Evolutionary conservation across 495 filamentous ascomycete genomes (phyloP), one percentile per base, ranked within the genome.

Genomic region (Tuber brumale): DNA sequence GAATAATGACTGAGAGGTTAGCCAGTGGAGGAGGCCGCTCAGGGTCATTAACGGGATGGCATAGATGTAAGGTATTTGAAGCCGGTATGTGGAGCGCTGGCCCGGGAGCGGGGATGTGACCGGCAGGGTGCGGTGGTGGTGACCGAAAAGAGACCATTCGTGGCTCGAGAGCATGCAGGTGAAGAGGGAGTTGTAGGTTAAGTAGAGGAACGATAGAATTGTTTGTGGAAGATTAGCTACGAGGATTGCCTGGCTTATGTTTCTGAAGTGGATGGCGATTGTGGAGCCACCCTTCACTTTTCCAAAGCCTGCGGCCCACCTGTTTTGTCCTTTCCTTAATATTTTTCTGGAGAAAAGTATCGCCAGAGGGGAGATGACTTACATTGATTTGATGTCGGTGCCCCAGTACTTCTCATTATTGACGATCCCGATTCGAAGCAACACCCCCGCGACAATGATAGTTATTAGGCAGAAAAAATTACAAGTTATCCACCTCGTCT

Each of bases 181-280:
- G 43, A 44, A 44, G 12, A 86, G 70, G 43, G 81, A 72, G 79
- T 87, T 85, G 80, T 83, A 84, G 9, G 57, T 44, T 23, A 85
- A 78, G 75, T 88, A 88, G 21, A 85, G 69, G 5, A 86, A 74
- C 0, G 85, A 85, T 19, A 88, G 74, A 0, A 87, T 41, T 0
- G 85, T 72, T 77, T 89, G 88, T 0, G 86, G 85, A 4, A 78
- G 70, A 76, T 89, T 72, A 7, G 71, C 71, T n/a, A 72, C 23
- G 41, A 72, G 23, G 44, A 72, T 37, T 16, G 76, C 81, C 14
- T 66, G 39, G 70, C 84, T 76, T 2, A 86, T 72, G 12, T 73
- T 78, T 9, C 14, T 72, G 73, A n/a, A 77, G 74, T 18, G 81
- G 61, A 23, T 18, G n/a, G 21, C 2, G 51, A 72, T 45, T 23